These are phyloP conservation scores for Pterocarpus santalinus DNA, from an alignment of 306 rosid species.

Conservation along the genomic window DNA sequence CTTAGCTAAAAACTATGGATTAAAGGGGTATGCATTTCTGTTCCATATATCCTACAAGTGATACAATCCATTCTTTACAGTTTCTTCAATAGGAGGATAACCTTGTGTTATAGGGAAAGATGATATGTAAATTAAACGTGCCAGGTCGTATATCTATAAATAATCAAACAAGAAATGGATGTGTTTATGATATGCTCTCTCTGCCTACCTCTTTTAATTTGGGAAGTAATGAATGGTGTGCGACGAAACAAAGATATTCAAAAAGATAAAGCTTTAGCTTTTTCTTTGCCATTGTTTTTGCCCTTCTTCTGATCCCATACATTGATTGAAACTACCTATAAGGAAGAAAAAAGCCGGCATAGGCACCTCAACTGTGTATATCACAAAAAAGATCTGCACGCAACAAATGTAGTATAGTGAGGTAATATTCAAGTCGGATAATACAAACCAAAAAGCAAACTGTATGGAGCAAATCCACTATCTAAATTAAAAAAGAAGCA, in stretches of 20 bases:
- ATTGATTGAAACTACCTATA: background rate
- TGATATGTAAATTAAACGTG: slow-evolving; percentile 4
- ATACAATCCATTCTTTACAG: background rate
- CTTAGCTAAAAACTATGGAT: background rate
- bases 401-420: background rate
- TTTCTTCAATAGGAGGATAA: background rate
- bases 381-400: background rate
- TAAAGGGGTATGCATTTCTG: background rate
- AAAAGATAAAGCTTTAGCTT: slow-evolving; percentile 36
- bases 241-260: background rate
- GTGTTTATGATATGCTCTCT: background rate
- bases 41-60: background rate
- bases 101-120: background rate
- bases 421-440: slow-evolving; percentile 5
- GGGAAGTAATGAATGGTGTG: slow-evolving; percentile 2
- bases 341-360: background rate
- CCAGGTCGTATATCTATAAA: background rate
- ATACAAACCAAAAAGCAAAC: background rate
- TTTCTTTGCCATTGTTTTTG: slow-evolving; percentile 26
- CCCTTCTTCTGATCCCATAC: slow-evolving; percentile 2
- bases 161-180: background rate
- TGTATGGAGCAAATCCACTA: slow-evolving; percentile 31
- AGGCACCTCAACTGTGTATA: background rate
- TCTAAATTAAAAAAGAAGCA: background rate
- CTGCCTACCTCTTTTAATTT: slow-evolving; percentile 21